phyloP scores from a whole-genome alignment of 345 rosid genomes.

The Salix koriyanagi region DNA sequence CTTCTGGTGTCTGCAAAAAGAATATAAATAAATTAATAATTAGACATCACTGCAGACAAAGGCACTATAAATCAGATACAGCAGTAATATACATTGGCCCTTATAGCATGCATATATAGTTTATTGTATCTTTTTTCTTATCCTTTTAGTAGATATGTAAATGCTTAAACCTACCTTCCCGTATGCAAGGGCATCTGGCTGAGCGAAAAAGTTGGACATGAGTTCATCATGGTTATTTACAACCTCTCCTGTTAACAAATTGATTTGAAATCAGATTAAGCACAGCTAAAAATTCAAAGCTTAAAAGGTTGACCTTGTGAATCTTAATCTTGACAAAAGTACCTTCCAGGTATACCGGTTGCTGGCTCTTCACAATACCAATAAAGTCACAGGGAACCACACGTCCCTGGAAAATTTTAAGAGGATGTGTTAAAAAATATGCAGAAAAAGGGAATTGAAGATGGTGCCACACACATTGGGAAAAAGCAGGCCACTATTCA shows the following conservation, averaged over 20 bases:
- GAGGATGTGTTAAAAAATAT: conserved; percentile 1
- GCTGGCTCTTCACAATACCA: conserved; percentile 84
- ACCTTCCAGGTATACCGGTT: conserved; percentile 91
- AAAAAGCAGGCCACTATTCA: not conserved
- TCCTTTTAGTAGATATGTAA: not conserved
- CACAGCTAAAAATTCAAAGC: not conserved
- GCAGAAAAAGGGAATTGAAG: not conserved
- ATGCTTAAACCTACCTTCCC: conserved; percentile 62
- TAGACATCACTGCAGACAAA: not conserved
- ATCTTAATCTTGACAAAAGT: not conserved
- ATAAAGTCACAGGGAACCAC: conserved; percentile 92
- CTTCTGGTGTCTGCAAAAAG: conserved; percentile 65
- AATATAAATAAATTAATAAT: conserved; percentile 6
- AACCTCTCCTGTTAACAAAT: conserved; percentile 59
- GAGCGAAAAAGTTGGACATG: conserved; percentile 98
- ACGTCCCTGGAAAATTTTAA: conserved; percentile 63
- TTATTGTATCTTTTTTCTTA: not conserved
- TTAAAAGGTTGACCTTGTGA: not conserved
- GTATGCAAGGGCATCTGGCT: conserved; percentile 97
- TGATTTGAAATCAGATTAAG: not conserved
- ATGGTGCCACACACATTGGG: not conserved
- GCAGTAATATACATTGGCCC: not conserved
- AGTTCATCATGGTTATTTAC: conserved; percentile 97
- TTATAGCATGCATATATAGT: not conserved
- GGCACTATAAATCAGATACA: not conserved